Evolutionary conservation across 2,329 filamentous ascomycete genomes (phyloP).

Genomic region (Penicillium hesseltinei): DNA sequence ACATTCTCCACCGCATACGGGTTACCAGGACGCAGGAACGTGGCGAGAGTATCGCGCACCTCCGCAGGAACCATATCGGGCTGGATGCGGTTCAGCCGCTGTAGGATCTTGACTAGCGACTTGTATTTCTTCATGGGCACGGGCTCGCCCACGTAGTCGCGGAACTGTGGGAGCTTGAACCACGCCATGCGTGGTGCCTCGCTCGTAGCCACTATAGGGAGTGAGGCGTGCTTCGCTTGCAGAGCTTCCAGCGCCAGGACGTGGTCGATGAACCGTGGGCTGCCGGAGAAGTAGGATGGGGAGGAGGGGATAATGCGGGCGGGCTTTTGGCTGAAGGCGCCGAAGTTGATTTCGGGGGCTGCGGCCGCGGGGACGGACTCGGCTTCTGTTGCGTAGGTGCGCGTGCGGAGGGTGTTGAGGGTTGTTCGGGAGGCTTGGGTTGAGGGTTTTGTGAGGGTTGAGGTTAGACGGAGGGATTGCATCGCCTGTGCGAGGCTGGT

Average conservation of each 20-base stretch:
- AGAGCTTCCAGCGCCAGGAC: constrained; percentile 72
- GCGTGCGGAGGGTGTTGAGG: constrained; percentile 20
- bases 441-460: constrained; percentile 28
- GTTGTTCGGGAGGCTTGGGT: constrained; percentile 45
- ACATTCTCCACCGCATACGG: constrained; percentile 64
- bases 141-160: constrained; percentile 66
- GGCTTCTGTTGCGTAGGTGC: constrained; percentile 32
- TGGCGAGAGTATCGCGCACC: constrained; percentile 62
- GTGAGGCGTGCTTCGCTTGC: constrained; percentile 66
- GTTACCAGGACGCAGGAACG: constrained; percentile 74
- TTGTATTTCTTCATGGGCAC: constrained; percentile 77
- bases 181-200: constrained; percentile 74
- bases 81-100: constrained; percentile 81
- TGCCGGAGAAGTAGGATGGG: constrained; percentile 91
- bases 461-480: constrained; percentile 31
- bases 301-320: constrained; percentile 79
- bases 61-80: constrained; percentile 70
- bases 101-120: constrained; percentile 70
- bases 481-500: constrained; percentile 37
- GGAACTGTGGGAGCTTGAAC: constrained; percentile 76
- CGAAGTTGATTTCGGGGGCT: constrained; percentile 37
- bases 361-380: constrained; percentile 16
- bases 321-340: constrained; percentile 38
- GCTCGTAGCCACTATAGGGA: constrained; percentile 66
- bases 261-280: constrained; percentile 81